A percentile compares a stretch with the other conserved stretches of the same genome.
phyloP scores from a whole-genome alignment of 2,329 filamentous ascomycete species.

The Talaromyces sp. region DNA sequence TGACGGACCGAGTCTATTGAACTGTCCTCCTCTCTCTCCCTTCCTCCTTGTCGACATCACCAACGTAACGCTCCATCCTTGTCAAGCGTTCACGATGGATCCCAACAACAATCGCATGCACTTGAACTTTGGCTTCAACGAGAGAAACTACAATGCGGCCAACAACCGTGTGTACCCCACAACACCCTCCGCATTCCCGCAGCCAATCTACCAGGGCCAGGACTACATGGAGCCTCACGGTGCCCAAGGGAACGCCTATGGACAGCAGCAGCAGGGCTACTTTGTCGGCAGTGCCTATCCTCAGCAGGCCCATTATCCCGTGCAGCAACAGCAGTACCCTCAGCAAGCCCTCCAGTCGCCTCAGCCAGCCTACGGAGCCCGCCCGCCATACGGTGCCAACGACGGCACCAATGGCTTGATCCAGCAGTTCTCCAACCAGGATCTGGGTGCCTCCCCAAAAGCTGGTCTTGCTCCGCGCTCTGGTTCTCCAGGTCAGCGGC shows the following conservation, averaged over 20 bases:
- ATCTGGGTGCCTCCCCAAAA: constrained; percentile 69
- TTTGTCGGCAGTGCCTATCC: constrained; percentile 57
- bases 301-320: constrained; percentile 10
- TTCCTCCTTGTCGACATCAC: background rate
- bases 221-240: constrained; percentile 51
- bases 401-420: constrained; percentile 87
- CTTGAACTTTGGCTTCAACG: constrained; percentile 49
- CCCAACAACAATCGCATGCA: constrained; percentile 57
- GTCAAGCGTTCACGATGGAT: constrained; percentile 43
- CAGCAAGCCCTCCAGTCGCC: constrained; percentile 50
- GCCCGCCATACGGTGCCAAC: constrained; percentile 53
- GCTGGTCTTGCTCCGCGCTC: constrained; percentile 64
- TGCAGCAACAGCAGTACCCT: constrained; percentile 45
- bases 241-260: constrained; percentile 33
- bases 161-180: constrained; percentile 71
- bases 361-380: constrained; percentile 47
- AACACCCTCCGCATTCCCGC: constrained; percentile 92
- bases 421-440: constrained; percentile 96
- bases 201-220: constrained; percentile 69
- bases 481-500: constrained; percentile 66
- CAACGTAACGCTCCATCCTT: background rate
- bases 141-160: constrained; percentile 58
- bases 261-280: constrained; percentile 46
- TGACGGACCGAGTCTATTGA: background rate
- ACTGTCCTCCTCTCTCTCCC: background rate